Base-by-base conservation (phyloP, 202 grass and related monocot species). In the Bolboschoenoplectus hybrid region DNA sequence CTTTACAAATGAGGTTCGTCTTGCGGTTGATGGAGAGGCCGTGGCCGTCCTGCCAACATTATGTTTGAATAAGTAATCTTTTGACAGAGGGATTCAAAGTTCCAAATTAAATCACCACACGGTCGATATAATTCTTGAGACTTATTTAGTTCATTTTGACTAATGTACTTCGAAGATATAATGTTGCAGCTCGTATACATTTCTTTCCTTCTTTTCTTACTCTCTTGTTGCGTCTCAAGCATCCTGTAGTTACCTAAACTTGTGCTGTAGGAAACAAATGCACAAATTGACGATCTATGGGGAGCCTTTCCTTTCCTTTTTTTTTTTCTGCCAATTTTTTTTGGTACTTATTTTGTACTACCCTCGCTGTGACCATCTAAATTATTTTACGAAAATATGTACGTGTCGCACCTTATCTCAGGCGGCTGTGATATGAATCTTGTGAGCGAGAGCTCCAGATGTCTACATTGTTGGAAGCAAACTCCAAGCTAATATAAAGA, bases 21-120 rank as follows among this genome's bases (percentile, higher is more conserved):
- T 86, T 12, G 78, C 69, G 16, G 63, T 97, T 11, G 89, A 88
- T 20, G 94, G 91, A n/a, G 91, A 97, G 84, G 88, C 94, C 2
- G 88, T 86, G 40, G 65, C 88, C 53, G 17, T 97, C 11, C 57
- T 96, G 38, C 84, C 94, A 2, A 87, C 93, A 46, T 49, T 91
- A 14, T 36, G 39, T 46, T 47, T 92, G 65, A 76, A 67, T 5
- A 82, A 81, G 69, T 61, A 41, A 67, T 50, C 45, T 68, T 13
- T 61, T 38, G 63, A 56, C 57, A 17, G 8, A 7, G 38, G n/a
- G 39, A 17, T 39, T 51, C 53, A 13, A 61, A 58, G n/a, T 36
- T 53, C 7, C 64, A 14, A 39, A 36, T 68, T 1, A 40, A 13
- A 3, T 63, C 7, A 20, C 32, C 26, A 9, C 0, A 49, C 11